Evolutionary conservation across 2,329 filamentous ascomycete genomes (phyloP), one percentile per base, ranked within the genome.

Genomic region (Epichloe gansuensis): DNA sequence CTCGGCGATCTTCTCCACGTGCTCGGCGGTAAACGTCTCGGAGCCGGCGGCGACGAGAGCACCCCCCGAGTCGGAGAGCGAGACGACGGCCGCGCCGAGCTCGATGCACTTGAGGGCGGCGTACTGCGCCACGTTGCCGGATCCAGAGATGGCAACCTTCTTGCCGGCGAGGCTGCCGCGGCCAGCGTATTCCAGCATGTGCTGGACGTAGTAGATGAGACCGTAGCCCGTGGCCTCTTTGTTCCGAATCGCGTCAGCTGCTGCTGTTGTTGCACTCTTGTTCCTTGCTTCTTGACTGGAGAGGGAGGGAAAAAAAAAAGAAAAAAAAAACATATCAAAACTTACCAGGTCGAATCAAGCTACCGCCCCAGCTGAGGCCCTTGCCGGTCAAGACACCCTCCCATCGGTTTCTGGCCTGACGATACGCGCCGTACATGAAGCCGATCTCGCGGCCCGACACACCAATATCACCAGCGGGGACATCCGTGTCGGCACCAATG

Each of bases 111-210:
- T 97, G 61, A 97, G 85, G 0, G 91, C 93, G 35, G 91, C 91
- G 74, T 93, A 97, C 76, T 97, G 93, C 35, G 93, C 93, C 51
- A 97, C 93, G 75, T 98, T 98, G 60, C 93, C 93, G 54, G 91
- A 96, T 57, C 93, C 93, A 44, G 93, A 96, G 70, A 98, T 85
- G 69, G 91, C 88, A 53, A 97, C 93, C 55, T 84, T 85, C 81
- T 97, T 97, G 73, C 89, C 91, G 57, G 80, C 72, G 75, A 95
- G 95, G 60, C 78, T 80, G 66, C 94, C 89, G 67, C 85, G 84
- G 69, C 88, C 89, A 61, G 88, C 87, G 71, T 95, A 85, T 70
- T 86, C 76, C 66, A 97, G 90, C 90, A 96, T 96, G 78, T 95
- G 87, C 63, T 86, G 79, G 66, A 95, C 88, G 70, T 95, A 95